Base-by-base conservation (phyloP, 345 rosid genomes). In the Populus tremula region DNA sequence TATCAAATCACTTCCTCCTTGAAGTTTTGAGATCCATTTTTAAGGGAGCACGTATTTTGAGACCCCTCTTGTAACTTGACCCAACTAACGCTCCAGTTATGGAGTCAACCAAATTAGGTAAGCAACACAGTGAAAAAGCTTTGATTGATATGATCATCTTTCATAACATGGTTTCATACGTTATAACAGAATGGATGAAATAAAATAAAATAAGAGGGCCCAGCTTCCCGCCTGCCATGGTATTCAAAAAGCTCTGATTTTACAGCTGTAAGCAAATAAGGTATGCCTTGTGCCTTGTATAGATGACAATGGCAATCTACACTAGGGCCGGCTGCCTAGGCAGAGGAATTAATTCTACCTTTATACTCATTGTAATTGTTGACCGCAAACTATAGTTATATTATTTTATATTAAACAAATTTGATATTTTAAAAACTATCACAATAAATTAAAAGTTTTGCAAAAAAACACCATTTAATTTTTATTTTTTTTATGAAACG, bases 191-290 rank as follows among this genome's bases (percentile, higher is more conserved):
- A 49, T 21, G 13, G 21, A 41, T 23, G 54, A 35, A 8, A 3
- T 33, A 33, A 33, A 33, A 12, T 20, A 39, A 7, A 13, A 2
- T 25, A 21, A 71, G 6, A 25, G 2, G 45, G 23, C 65, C 3
- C 56, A 3, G 14, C 2, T 8, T 61, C 53, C 29, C 5, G 76
- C 20, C 56, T n/a, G 67, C 25, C 35, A 27, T 69, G 45, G 53
- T 47, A 69, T 38, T 43, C n/a, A 29, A 33, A 70, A 71, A 36
- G 25, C 31, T 41, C 33, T 45, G 11, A 12, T 63, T 63, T 71
- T 71, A 71, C 71, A 71, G 80, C 36, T 77, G 80, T 71, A 47
- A 71, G 45, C 61, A 75, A 75, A 64, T 63, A 64, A 38, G 33
- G n/a, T 10, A 14, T 20, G 54, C 67, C 71, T 62, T 33, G 33